Evolutionary conservation across 495 filamentous ascomycete species (phyloP), one percentile per base, ranked within the genome.

Genomic region (Cudoniella acicularis): DNA sequence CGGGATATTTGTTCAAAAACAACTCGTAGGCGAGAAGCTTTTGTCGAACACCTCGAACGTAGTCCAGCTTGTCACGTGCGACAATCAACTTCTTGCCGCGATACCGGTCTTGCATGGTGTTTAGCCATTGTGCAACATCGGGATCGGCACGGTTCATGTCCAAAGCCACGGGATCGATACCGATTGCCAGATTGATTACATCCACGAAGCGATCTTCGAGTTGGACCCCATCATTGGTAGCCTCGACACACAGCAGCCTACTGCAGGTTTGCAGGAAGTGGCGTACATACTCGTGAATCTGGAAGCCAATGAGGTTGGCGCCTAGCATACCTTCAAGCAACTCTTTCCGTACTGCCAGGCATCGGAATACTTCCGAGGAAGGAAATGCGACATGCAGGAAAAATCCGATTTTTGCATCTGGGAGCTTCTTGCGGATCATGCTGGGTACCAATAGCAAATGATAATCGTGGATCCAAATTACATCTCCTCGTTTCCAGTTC

Each of bases 231-330:
- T 96, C 87, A 26, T 83, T 85, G 2, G 90, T 93, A 10, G 92
- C 90, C 69, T 96, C 92, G 11, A 95, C 88, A 27, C 81, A 84
- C 8, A 96, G 82, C 10, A 97, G 78, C 17, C 92, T 85, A 65
- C 90, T 96, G 78, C 91, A 96, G 2, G 92, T 96, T 72, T 94
- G 90, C 48, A 96, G 77, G 70, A 97, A 97, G 69, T 97, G 92
- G 9, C 91, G 84, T 2, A 89, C 87, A 72, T 97, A 97, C 70
- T 97, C 92, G 53, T 84, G 81, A 30, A 90, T 96, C 70, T 97
- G 92, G 72, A 97, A 96, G 3, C 90, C 91, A 54, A 97, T 84
- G 13, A 96, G 73, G 69, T 96, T 95, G 21, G 92, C 89, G 16
- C 92, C 92, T 6, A 96, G 82, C 73, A 97, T 90, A 41, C 92